Conservation (phyloP, 1,284 basidiomycete genomes). For the Pseudozyma sp. region DNA sequence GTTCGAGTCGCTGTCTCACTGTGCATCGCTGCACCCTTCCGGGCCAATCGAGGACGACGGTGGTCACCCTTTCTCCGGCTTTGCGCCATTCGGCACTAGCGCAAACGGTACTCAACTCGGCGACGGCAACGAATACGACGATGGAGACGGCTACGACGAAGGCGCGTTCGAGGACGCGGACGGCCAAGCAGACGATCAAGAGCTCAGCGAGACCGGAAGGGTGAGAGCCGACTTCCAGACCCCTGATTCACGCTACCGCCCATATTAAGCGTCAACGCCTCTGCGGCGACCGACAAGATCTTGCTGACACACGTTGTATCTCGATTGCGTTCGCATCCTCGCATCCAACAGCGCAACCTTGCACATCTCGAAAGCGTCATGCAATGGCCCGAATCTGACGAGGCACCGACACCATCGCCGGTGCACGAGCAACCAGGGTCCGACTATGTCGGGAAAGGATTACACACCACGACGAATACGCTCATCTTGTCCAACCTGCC, state of each 20-base stretch:
- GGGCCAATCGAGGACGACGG: slow-evolving; percentile 73
- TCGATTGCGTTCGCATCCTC: not conserved
- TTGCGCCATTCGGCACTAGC: slow-evolving; percentile 63
- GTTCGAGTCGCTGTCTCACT: slow-evolving; percentile 86
- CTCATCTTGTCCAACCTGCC: slow-evolving; percentile 63
- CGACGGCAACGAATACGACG: slow-evolving; percentile 71
- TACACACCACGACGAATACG: slow-evolving; percentile 49
- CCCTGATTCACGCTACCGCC: slow-evolving; percentile 79
- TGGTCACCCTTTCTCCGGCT: slow-evolving; percentile 59
- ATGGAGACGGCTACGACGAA: slow-evolving; percentile 72
- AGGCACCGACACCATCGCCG: slow-evolving; percentile 20
- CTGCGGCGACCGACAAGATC: not conserved
- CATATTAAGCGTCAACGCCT: slow-evolving; percentile 75
- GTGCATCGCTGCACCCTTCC: slow-evolving; percentile 86
- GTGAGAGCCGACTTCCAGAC: slow-evolving; percentile 90
- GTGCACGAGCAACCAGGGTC: not conserved
- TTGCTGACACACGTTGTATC: slow-evolving; percentile 18
- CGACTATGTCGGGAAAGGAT: not conserved
- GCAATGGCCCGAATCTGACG: slow-evolving; percentile 48
- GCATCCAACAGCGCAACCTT: slow-evolving; percentile 41
- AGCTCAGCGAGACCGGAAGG: slow-evolving; percentile 85
- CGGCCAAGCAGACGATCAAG: slow-evolving; percentile 68
- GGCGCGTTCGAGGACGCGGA: slow-evolving; percentile 73
- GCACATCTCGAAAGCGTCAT: slow-evolving; percentile 51
- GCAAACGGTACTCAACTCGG: slow-evolving; percentile 61